Evolutionary conservation across 495 filamentous ascomycete species (phyloP).

Genomic region (Penicillium taxi): DNA sequence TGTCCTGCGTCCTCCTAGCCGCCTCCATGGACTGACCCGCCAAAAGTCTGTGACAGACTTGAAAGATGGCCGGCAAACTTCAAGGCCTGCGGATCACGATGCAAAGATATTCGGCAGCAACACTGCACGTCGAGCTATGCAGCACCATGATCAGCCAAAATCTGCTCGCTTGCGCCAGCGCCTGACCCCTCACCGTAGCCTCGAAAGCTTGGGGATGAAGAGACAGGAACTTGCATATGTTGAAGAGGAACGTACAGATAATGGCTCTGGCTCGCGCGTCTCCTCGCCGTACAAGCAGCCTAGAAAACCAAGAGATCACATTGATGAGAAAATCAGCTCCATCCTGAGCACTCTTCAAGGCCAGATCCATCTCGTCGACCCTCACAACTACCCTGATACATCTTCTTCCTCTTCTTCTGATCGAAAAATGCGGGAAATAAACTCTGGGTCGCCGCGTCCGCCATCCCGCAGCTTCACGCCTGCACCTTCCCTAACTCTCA

Average conservation of each 20-base stretch:
- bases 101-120: conserved; percentile 11
- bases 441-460: conserved; percentile 31
- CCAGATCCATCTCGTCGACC: conserved; percentile 57
- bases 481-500: conserved; percentile 62
- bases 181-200: conserved; percentile 31
- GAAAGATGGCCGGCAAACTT: conserved; percentile 1
- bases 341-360: conserved; percentile 75
- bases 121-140: conserved; percentile 9
- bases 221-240: conserved; percentile 21
- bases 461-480: conserved; percentile 42
- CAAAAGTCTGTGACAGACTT: conserved; percentile 17
- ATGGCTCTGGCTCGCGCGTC: conserved; percentile 20
- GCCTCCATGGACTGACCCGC: conserved; percentile 15
- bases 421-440: conserved; percentile 23
- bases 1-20: conserved; percentile 8
- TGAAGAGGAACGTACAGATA: conserved; percentile 18
- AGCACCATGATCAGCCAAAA: conserved; percentile 19
- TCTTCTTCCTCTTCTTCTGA: conserved; percentile 34
- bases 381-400: conserved; percentile 25
- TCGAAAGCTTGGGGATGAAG: conserved; percentile 32
- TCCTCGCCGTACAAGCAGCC: conserved; percentile 27
- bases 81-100: conserved; percentile 12
- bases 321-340: conserved; percentile 79
- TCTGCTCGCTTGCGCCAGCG: conserved; percentile 24
- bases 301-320: conserved; percentile 51